Evolutionary conservation across 305 asterid species (phyloP).

Genomic region (Fraxinus albicans): DNA sequence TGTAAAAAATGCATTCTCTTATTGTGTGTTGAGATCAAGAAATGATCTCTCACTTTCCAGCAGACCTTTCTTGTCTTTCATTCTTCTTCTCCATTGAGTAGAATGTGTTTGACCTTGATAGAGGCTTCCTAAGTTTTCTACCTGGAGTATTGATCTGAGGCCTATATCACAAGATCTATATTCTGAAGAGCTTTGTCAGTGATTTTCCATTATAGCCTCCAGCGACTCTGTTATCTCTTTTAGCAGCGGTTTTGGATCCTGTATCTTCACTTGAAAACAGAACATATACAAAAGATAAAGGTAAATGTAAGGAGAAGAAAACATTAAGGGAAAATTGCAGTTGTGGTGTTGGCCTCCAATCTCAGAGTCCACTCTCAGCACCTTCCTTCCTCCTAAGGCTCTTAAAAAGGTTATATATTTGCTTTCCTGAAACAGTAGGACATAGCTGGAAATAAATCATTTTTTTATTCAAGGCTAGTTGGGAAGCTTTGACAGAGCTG

Average conservation of each 20-base stretch:
- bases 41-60: neutral
- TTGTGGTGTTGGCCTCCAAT: neutral
- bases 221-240: neutral
- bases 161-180: neutral
- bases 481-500: neutral
- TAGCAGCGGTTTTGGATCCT: neutral
- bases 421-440: neutral
- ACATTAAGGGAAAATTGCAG: neutral
- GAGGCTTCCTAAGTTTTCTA: neutral
- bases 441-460: constrained; percentile 10
- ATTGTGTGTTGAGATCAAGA: neutral
- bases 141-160: neutral
- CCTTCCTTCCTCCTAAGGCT: neutral
- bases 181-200: neutral
- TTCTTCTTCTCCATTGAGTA: neutral
- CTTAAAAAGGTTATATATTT: neutral
- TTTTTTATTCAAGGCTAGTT: constrained; percentile 1
- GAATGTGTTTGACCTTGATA: neutral
- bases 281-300: neutral
- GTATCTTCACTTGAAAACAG: neutral
- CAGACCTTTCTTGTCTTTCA: neutral
- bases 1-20: neutral
- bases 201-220: neutral
- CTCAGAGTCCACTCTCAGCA: neutral
- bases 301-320: neutral